A percentile compares a stretch with the other conserved stretches of the same genome.
Conservation (phyloP, 1,284 basidiomycete genomes). For the Marasmius oreades region DNA sequence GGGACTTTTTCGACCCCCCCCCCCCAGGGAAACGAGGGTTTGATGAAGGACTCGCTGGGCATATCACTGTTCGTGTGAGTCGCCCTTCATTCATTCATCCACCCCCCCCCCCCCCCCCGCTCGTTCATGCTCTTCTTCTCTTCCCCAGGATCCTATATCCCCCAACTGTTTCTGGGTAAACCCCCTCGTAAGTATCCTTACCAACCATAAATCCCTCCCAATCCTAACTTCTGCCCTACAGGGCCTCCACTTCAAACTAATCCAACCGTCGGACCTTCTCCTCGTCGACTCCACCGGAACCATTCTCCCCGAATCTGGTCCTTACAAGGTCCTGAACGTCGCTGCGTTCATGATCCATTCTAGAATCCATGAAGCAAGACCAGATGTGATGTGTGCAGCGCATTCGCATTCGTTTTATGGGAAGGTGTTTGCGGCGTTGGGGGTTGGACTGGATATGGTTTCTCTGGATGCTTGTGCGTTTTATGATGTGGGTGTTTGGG, state of each 20-base stretch:
- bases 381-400: conserved; percentile 61
- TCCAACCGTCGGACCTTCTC: conserved; percentile 5
- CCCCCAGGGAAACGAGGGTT: neutral
- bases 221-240: conserved; percentile 18
- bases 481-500: conserved; percentile 25
- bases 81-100: neutral
- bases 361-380: conserved; percentile 53
- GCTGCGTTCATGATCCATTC: conserved; percentile 27
- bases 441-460: conserved; percentile 49
- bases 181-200: conserved; percentile 38
- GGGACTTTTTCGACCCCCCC: neutral
- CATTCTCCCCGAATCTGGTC: conserved; percentile 7
- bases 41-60: conserved; percentile 54
- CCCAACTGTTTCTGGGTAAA: conserved; percentile 31
- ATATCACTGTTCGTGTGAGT: conserved; percentile 52
- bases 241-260: conserved; percentile 15
- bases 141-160: neutral
- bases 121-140: too few species aligned
- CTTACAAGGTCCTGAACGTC: conserved; percentile 2
- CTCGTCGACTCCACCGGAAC: conserved; percentile 2
- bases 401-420: conserved; percentile 62
- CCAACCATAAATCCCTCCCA: too few species aligned
- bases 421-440: conserved; percentile 57
- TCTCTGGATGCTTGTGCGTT: conserved; percentile 48
- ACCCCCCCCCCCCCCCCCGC: too few species aligned